Percentiles rank a stretch among this genome's conserved stretches.
These are phyloP conservation scores for Scedosporium aurantiacum DNA, from an alignment of 2,329 filamentous ascomycete species.

Conservation along the genomic window DNA sequence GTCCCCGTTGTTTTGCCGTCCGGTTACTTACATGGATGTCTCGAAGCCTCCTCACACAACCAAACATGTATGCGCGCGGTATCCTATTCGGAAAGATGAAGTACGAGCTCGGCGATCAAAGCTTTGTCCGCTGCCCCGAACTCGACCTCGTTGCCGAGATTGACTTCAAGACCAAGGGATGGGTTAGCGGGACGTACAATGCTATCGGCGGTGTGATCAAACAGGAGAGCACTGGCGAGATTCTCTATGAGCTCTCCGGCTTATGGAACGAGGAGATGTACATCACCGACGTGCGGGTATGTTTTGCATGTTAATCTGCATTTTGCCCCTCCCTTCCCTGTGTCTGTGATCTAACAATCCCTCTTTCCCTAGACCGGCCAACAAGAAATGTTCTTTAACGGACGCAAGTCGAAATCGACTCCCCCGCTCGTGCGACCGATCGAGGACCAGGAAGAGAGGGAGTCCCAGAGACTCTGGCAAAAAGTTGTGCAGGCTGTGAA, in stretches of 20 bases:
- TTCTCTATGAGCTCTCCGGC: conserved; percentile 83
- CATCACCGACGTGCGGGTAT: conserved; percentile 69
- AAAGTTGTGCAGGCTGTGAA: conserved; percentile 73
- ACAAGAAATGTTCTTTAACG: conserved; percentile 84
- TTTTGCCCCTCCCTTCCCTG: background rate
- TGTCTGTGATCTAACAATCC: conserved; percentile 9
- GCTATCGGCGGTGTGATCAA: conserved; percentile 87
- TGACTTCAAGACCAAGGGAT: conserved; percentile 98
- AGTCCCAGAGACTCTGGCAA: conserved; percentile 82
- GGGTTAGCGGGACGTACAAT: conserved; percentile 93
- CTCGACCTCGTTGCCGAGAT: conserved; percentile 78
- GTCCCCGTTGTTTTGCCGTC: background rate
- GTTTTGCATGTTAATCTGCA: conserved; percentile 15
- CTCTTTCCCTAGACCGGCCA: conserved; percentile 58
- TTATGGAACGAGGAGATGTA: conserved; percentile 93
- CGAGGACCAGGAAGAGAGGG: conserved; percentile 76
- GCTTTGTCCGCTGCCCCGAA: conserved; percentile 83
- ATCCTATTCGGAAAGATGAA: conserved; percentile 99
- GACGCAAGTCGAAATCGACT: conserved; percentile 64
- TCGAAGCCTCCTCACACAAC: conserved; percentile 79
- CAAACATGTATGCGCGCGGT: conserved; percentile 97
- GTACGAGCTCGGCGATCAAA: conserved; percentile 95
- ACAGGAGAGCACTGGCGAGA: conserved; percentile 74
- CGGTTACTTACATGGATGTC: background rate
- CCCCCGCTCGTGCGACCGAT: conserved; percentile 64